A percentile compares a stretch with the other conserved stretches of the same genome.
phyloP scores from a whole-genome alignment of 805 yeast species.

The Candida anglica region DNA sequence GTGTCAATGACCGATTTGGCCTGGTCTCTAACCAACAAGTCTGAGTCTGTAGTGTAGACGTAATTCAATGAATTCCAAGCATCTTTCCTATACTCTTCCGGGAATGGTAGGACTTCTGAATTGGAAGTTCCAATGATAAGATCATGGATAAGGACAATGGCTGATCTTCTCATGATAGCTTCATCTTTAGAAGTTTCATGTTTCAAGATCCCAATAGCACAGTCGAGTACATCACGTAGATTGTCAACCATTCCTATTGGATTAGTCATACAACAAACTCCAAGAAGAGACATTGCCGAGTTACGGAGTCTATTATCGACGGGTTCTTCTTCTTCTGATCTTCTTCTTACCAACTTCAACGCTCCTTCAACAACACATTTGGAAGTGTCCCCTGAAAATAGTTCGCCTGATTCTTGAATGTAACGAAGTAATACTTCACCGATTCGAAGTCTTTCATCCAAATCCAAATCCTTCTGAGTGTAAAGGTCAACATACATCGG shows the following conservation, averaged over 20 bases:
- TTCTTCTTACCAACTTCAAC: slow-evolving; percentile 33
- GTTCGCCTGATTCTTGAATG: slow-evolving; percentile 45
- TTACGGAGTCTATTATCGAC: slow-evolving; percentile 64
- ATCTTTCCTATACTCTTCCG: slow-evolving; percentile 43
- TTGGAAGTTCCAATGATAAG: slow-evolving; percentile 45
- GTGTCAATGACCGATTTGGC: slow-evolving; percentile 33
- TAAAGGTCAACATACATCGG: slow-evolving; percentile 37
- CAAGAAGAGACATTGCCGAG: slow-evolving; percentile 87
- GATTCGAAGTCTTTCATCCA: slow-evolving; percentile 70
- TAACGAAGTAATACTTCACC: slow-evolving; percentile 77
- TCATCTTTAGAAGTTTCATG: slow-evolving; percentile 44
- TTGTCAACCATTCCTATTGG: slow-evolving; percentile 48
- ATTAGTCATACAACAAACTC: slow-evolving; percentile 58
- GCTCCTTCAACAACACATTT: slow-evolving; percentile 40
- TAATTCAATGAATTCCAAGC: slow-evolving; percentile 42
- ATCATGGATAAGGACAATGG: slow-evolving; percentile 66
- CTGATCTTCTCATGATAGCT: slow-evolving; percentile 70
- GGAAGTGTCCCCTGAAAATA: slow-evolving; percentile 45
- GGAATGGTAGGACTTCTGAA: slow-evolving; percentile 46
- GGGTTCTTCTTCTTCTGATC: slow-evolving; percentile 16
- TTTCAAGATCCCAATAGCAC: slow-evolving; percentile 70
- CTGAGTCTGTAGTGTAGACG: slow-evolving; percentile 45
- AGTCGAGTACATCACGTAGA: slow-evolving; percentile 62
- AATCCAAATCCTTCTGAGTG: slow-evolving; percentile 19
- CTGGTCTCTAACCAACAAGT: slow-evolving; percentile 58